Conservation (phyloP, 257 asterid genomes). For the Fraxinus excelsior region DNA sequence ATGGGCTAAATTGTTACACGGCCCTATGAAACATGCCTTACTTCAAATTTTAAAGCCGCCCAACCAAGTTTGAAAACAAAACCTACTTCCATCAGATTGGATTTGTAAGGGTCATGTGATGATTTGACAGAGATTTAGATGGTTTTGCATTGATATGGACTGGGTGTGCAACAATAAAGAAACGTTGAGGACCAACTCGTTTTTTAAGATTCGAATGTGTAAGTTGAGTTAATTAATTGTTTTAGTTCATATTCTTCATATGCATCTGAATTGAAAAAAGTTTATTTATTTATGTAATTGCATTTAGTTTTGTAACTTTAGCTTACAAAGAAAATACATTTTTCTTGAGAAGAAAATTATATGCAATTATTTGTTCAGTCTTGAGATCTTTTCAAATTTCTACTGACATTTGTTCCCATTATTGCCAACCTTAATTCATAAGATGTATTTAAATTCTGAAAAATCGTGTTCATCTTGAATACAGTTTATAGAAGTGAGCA, state of each 20-base stretch:
- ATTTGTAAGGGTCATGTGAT: background rate
- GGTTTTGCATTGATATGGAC: background rate
- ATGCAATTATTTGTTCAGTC: background rate
- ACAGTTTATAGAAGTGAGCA: background rate
- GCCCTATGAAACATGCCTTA: background rate
- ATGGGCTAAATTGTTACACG: background rate
- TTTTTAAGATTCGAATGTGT: background rate
- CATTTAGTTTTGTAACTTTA: background rate
- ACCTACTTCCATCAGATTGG: background rate
- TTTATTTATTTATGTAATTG: background rate
- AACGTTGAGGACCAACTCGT: background rate
- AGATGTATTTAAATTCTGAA: background rate
- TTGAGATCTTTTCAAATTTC: background rate
- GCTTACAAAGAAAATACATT: background rate
- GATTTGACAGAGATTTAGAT: background rate
- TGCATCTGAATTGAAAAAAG: background rate
- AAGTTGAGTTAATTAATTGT: background rate
- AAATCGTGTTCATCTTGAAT: background rate
- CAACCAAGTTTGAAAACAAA: background rate
- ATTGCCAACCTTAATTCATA: background rate
- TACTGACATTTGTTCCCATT: background rate
- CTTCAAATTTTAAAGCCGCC: background rate
- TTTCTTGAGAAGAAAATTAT: background rate
- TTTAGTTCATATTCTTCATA: background rate
- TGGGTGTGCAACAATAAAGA: background rate